phyloP scores from a whole-genome alignment of 805 yeast genomes.

The Yarrowia sp. region DNA sequence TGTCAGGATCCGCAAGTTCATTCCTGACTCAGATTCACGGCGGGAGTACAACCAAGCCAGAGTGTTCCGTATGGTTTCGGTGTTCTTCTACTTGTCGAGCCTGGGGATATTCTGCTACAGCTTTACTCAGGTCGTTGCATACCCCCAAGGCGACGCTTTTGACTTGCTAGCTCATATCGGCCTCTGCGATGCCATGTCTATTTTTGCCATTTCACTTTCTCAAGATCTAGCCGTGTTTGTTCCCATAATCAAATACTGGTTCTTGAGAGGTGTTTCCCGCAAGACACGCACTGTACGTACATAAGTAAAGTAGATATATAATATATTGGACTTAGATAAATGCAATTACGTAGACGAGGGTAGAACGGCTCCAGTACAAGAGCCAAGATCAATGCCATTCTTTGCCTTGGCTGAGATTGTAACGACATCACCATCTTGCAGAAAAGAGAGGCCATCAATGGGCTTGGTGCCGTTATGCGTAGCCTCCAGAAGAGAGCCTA shows the following conservation, averaged over 20 bases:
- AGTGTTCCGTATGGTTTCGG: slow-evolving; percentile 28
- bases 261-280: neutral
- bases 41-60: slow-evolving; percentile 27
- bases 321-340: neutral
- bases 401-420: slow-evolving; percentile 11
- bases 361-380: neutral
- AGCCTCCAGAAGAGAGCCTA: slow-evolving; percentile 34
- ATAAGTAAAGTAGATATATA: neutral
- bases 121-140: slow-evolving; percentile 26
- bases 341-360: neutral
- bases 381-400: neutral
- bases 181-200: slow-evolving; percentile 29
- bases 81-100: slow-evolving; percentile 28
- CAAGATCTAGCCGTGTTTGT: slow-evolving; percentile 28
- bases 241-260: slow-evolving; percentile 23
- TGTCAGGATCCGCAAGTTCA: slow-evolving; percentile 27
- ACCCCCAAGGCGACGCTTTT: slow-evolving; percentile 28
- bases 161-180: slow-evolving; percentile 30
- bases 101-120: slow-evolving; percentile 25
- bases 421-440: slow-evolving; percentile 5
- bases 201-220: slow-evolving; percentile 28
- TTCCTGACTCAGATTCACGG: slow-evolving; percentile 27
- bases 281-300: neutral
- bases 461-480: slow-evolving; percentile 30
- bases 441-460: neutral